These are phyloP conservation scores for Colletotrichum orbiculare DNA, from an alignment of 2,329 filamentous ascomycete species.

Conservation along the genomic window DNA sequence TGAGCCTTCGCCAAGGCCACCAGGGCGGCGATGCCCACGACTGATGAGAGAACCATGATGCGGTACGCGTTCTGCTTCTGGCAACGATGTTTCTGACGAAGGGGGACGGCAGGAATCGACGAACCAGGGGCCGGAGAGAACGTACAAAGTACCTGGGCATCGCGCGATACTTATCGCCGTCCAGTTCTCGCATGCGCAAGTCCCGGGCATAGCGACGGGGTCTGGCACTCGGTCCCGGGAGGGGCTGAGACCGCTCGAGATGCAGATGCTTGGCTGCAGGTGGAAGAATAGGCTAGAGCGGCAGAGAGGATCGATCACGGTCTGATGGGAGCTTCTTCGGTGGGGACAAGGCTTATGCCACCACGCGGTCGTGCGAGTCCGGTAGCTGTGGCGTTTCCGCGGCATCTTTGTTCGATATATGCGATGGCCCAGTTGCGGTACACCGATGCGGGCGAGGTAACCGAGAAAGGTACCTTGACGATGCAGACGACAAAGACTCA, in stretches of 20 bases:
- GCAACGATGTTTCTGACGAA: neutral
- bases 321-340: neutral
- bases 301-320: too few species aligned
- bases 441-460: neutral
- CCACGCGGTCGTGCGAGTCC: neutral
- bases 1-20: slow-evolving; percentile 18
- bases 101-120: neutral
- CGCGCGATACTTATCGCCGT: slow-evolving; percentile 25
- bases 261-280: slow-evolving; percentile 1
- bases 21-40: slow-evolving; percentile 13
- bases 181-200: neutral
- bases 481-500: neutral
- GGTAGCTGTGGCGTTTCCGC: neutral
- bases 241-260: slow-evolving; percentile 23
- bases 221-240: slow-evolving; percentile 19
- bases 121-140: neutral
- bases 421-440: neutral
- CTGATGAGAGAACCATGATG: slow-evolving; percentile 8
- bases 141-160: neutral
- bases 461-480: neutral
- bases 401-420: neutral
- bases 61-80: neutral
- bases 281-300: too few species aligned
- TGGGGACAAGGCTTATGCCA: slow-evolving; percentile 12
- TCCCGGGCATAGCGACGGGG: slow-evolving; percentile 18